Conservation (phyloP, 768 basidiomycete species). For the Podaxis sp. region DNA sequence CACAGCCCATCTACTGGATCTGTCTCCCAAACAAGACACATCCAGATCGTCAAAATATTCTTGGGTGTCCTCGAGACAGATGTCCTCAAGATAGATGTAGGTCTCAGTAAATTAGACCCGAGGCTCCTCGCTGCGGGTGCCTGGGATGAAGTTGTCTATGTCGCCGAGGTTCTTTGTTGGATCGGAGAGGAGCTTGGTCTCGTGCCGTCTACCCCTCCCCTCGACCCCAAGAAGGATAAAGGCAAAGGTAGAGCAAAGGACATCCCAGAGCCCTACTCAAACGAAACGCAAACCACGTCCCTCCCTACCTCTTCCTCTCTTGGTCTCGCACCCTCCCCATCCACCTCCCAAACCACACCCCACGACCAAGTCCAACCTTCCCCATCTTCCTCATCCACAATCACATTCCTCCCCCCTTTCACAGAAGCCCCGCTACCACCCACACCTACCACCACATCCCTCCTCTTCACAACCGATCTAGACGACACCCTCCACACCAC, state of each 20-base stretch:
- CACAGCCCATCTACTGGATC: too few relatives aligned
- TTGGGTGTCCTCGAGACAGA: slow-evolving; percentile 70
- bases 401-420: slow-evolving; percentile 7
- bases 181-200: slow-evolving; percentile 45
- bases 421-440: slow-evolving; percentile 5
- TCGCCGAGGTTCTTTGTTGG: slow-evolving; percentile 69
- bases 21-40: slow-evolving; percentile 4
- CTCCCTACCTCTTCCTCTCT: too few relatives aligned
- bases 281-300: too few relatives aligned
- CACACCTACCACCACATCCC: slow-evolving; percentile 14
- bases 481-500: not conserved
- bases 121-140: slow-evolving; percentile 57
- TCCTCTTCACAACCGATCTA: slow-evolving; percentile 20
- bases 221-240: not conserved
- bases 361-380: slow-evolving; percentile 14
- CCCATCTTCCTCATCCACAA: slow-evolving; percentile 16
- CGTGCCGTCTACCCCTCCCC: slow-evolving; percentile 5
- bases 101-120: slow-evolving; percentile 63
- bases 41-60: slow-evolving; percentile 71
- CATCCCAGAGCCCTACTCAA: too few relatives aligned
- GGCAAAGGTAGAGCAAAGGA: too few relatives aligned
- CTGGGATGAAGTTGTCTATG: slow-evolving; percentile 60
- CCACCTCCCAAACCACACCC: not conserved
- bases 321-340: too few relatives aligned
- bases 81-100: slow-evolving; percentile 55